These are phyloP conservation scores for Aspergillus sp. DNA, from an alignment of 2,329 filamentous ascomycete genomes.

Conservation along the genomic window DNA sequence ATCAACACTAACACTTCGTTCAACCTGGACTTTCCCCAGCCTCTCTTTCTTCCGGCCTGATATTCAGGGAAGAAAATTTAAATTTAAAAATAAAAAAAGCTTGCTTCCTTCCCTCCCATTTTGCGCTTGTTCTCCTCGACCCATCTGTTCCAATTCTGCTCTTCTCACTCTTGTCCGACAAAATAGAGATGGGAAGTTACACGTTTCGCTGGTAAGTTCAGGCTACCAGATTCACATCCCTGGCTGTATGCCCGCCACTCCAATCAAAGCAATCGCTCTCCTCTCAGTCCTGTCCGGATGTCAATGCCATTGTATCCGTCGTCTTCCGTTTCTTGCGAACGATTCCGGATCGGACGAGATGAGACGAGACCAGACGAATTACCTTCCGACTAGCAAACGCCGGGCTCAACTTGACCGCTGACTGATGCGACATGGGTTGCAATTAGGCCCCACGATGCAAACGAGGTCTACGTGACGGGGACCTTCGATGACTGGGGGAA, in stretches of 20 bases:
- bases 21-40: no score
- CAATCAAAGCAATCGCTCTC: neutral
- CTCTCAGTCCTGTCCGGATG: neutral
- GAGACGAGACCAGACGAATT: neutral
- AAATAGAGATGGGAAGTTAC: slow-evolving; percentile 33
- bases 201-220: slow-evolving; percentile 39
- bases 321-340: neutral
- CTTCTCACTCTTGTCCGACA: neutral
- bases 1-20: no score
- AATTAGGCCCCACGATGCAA: slow-evolving; percentile 75
- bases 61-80: no score
- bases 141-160: neutral
- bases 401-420: slow-evolving; percentile 22
- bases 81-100: no score
- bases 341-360: neutral
- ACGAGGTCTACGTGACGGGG: slow-evolving; percentile 91
- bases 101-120: neutral
- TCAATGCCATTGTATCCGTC: neutral
- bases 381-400: neutral
- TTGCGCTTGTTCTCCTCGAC: neutral
- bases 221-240: neutral
- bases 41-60: no score
- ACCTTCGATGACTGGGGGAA: slow-evolving; percentile 94
- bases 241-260: slow-evolving; percentile 14
- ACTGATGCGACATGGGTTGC: slow-evolving; percentile 15